Evolutionary conservation across 768 basidiomycete genomes (phyloP), one percentile per base, ranked within the genome.

Genomic region (Tricholoma furcatifolium): DNA sequence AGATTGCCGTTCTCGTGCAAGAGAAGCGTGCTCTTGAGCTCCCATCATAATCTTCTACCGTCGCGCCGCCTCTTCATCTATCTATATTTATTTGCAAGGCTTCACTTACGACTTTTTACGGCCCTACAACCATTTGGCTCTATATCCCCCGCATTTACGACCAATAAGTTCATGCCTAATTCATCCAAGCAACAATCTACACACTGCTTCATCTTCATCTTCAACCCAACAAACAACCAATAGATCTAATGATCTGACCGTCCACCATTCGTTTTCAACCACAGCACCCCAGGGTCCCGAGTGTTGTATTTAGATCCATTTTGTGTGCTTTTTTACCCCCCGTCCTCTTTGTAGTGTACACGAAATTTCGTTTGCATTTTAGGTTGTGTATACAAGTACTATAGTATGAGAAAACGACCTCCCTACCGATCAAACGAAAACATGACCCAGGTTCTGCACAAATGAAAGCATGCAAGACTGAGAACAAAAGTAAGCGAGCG

Each of bases 1-100:
- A 76, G 60, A 67, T 84, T 51, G 70, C 78, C 48, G 68, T 75
- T 43, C 75, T 84, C 18, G 75, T 83, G 9, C 73, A 78, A 43
- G 84, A 85, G 69, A 88, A 86, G 68, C 63, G 71, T 47, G 73
- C 69, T 21, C 63, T 76, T 21, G 76, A 68, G 51, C 64, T 73
- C 18, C 66, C 70, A 45, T 73, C 72, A 58, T 73, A 62, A 70
- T 56, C 39, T n/a, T 32, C 43, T 35, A 9, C 24, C 43, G 43
- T 27, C 56, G 23, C 56, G 44, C 47, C n/a, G 38, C 39, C 49
- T 35, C 47, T 50, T n/a, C 55, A 55, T 55, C 30, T 38, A 58
- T 39, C 32, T 59, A 27, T 27, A 58, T 61, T 58, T 60, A 61
- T 61, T 58, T 44, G 52, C 60, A 60, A 47, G 53, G 55, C 41